A percentile compares a stretch with the other conserved stretches of the same genome.
Conservation (phyloP, 1,284 basidiomycete species). For the Peniophora sp. region DNA sequence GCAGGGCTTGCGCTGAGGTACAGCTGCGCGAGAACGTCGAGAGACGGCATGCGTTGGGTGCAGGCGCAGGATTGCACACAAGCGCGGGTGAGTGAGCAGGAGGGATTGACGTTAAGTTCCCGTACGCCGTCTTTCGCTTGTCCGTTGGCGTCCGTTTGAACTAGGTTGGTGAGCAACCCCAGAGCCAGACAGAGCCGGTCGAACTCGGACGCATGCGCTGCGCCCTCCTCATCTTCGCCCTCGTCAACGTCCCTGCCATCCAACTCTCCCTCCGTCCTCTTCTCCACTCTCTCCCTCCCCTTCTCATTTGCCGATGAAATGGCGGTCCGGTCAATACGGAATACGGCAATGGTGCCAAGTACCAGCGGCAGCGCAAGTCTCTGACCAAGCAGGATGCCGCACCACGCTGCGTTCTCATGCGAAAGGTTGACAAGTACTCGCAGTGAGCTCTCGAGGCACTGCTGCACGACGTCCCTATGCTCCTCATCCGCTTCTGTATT, state of each 20-base stretch:
- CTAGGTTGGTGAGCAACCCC: constrained; percentile 64
- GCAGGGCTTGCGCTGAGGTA: constrained; percentile 26
- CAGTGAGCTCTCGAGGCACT: constrained; percentile 48
- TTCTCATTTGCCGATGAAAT: too few species aligned
- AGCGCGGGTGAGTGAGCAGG: constrained; percentile 35
- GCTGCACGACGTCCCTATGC: constrained; percentile 22
- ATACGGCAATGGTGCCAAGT: constrained; percentile 29
- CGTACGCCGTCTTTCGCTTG: constrained; percentile 35
- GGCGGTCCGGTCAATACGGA: too few species aligned
- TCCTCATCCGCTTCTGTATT: neutral
- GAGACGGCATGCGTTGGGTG: constrained; percentile 26
- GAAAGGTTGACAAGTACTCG: constrained; percentile 65
- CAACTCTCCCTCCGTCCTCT: neutral
- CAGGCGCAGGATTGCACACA: constrained; percentile 49
- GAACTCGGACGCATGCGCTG: constrained; percentile 20
- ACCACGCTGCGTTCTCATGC: constrained; percentile 51
- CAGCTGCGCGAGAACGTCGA: constrained; percentile 38
- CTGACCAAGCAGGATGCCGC: constrained; percentile 34
- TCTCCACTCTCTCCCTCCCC: too few species aligned
- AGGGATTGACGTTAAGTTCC: constrained; percentile 38
- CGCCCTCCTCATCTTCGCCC: constrained; percentile 23
- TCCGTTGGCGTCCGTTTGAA: constrained; percentile 38
- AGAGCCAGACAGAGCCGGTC: constrained; percentile 65
- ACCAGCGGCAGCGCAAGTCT: constrained; percentile 36
- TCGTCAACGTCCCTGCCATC: constrained; percentile 11